Evolutionary conservation across 352 stramenopile species (phyloP), one percentile per base, ranked within the genome.

Genomic region (Pythium phragmiticola): DNA sequence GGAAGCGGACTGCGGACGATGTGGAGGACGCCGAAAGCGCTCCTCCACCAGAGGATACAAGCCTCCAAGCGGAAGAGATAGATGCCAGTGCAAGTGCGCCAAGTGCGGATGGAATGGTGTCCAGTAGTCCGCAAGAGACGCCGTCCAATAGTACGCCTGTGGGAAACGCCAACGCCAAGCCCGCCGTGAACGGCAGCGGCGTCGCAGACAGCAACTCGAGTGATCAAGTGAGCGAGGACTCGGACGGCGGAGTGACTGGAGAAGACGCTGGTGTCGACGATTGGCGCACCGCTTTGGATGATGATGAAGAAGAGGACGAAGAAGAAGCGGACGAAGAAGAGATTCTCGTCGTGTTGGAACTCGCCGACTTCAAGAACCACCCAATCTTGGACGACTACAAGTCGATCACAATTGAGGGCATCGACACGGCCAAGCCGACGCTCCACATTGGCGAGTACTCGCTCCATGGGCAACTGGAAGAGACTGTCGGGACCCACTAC

Each of bases 361-460:
- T 92, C 2, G 80, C 74, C 45, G 84, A 92, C 60, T 90, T 92
- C 54, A 90, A 90, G 70, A 88, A 92, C 58, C 84, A 92, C 46
- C 80, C 84, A 30, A 75, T 92, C 30, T 72, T 92, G 41, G 78
- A 90, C 55, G 82, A 90, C 66, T 87, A 89, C 72, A 76, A 65
- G 13, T 71, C 67, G 16, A 72, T 82, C 19, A 84, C 73, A 19
- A 75, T 92, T 28, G 81, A 90, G 81, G 80, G 82, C n/a, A 84
- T 92, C 45, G 80, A 89, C 63, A 90, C 81, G 16, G 68, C 69
- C 4, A 73, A 72, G n/a, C 81, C 84, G 7, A 82, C 72, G 70
- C 69, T 92, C 36, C 68, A 71, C 54, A 90, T 92, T 49, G 84
- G 81, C 56, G 84, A 90, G 64, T 92, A 90, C 55, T 68, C 65